Evolutionary conservation across 2,329 filamentous ascomycete species (phyloP).

Genomic region (Ilyonectria robusta): DNA sequence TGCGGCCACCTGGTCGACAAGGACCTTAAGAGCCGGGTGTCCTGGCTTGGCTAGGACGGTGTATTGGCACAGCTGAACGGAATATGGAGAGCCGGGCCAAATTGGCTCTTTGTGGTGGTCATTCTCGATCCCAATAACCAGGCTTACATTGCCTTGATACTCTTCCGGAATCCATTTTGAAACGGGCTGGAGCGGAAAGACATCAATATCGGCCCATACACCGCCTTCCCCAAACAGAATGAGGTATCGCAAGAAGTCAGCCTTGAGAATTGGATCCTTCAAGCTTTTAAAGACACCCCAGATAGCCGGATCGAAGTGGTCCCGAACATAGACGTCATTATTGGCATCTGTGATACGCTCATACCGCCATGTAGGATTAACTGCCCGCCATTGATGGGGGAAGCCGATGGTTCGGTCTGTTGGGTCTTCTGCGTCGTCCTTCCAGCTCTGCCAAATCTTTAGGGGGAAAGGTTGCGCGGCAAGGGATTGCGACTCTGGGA

Average conservation of each 20-base stretch:
- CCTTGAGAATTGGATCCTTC: conserved; percentile 67
- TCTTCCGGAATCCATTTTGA: conserved; percentile 74
- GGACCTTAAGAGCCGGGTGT: conserved; percentile 76
- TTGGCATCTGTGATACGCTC: conserved; percentile 50
- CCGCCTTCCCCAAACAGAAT: conserved; percentile 77
- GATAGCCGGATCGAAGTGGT: conserved; percentile 73
- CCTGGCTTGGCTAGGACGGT: conserved; percentile 81
- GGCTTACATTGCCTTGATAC: conserved; percentile 69
- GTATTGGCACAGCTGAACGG: conserved; percentile 83
- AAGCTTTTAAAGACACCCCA: conserved; percentile 64
- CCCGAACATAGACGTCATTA: conserved; percentile 64
- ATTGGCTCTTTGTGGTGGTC: conserved; percentile 60
- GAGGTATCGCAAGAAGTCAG: conserved; percentile 73
- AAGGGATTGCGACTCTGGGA: background rate
- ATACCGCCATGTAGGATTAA: conserved; percentile 48
- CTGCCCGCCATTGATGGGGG: conserved; percentile 42
- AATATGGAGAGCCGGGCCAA: conserved; percentile 74
- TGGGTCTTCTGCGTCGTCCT: conserved; percentile 47
- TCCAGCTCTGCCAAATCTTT: conserved; percentile 53
- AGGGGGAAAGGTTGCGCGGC: conserved; percentile 27
- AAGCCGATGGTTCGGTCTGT: conserved; percentile 48
- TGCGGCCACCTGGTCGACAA: conserved; percentile 74
- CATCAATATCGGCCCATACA: conserved; percentile 81
- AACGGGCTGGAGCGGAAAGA: conserved; percentile 74
- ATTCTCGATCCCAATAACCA: conserved; percentile 80